These are phyloP conservation scores for Strobilomyces echinocephalus DNA, from an alignment of 768 basidiomycete species.

Conservation along the genomic window DNA sequence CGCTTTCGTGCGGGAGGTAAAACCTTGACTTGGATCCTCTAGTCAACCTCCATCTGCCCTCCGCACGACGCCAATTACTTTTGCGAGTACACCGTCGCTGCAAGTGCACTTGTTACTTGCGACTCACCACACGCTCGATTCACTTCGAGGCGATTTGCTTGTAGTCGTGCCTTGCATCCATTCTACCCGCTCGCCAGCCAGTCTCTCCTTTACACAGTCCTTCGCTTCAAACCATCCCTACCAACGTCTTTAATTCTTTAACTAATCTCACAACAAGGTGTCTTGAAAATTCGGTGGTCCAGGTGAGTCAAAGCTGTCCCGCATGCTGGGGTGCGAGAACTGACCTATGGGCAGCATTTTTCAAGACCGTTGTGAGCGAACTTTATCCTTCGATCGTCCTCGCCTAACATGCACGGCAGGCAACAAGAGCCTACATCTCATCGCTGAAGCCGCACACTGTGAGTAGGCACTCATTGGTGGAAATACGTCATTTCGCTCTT, in stretches of 20 bases:
- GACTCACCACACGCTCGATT: slow-evolving; percentile 43
- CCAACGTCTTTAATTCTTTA: slow-evolving; percentile 12
- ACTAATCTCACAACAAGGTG: slow-evolving; percentile 19
- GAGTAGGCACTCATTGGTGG: slow-evolving; percentile 15
- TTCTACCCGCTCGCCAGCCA: slow-evolving; percentile 27
- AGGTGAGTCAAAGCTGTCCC: slow-evolving; percentile 15
- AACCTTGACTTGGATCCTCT: slow-evolving; percentile 34
- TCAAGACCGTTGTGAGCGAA: slow-evolving; percentile 13
- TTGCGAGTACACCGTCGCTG: slow-evolving; percentile 26
- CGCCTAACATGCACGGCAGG: slow-evolving; percentile 3
- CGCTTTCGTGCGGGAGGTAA: slow-evolving; percentile 43
- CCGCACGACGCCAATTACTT: slow-evolving; percentile 21
- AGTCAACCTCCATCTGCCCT: slow-evolving; percentile 18
- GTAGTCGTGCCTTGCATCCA: slow-evolving; percentile 26
- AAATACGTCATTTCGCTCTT: slow-evolving; percentile 28
- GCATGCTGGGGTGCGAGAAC: background rate
- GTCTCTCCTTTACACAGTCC: slow-evolving; percentile 35
- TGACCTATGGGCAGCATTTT: slow-evolving; percentile 8
- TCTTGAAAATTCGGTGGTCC: slow-evolving; percentile 11
- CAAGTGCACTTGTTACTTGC: slow-evolving; percentile 23
- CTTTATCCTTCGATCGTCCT: background rate
- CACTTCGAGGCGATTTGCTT: slow-evolving; percentile 46
- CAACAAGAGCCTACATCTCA: background rate
- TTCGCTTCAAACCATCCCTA: slow-evolving; percentile 24
- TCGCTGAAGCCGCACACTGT: slow-evolving; percentile 11